Base-by-base conservation (phyloP, 2,329 filamentous ascomycete genomes). In the Onygena corvina region DNA sequence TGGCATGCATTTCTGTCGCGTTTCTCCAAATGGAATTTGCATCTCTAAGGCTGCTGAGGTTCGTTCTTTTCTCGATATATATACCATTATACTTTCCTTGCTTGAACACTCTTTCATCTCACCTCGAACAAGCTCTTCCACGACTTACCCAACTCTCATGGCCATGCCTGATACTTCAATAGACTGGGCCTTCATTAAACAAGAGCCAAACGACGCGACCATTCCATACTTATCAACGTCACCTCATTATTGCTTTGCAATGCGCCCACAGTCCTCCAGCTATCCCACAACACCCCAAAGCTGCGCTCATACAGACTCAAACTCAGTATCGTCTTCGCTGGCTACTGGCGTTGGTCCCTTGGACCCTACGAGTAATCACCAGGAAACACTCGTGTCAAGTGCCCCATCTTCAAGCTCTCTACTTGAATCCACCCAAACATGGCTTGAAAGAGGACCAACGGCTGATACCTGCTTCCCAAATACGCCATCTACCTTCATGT, bases 271-370 rank as follows among this genome's bases (percentile, higher is more conserved):
- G 35, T 47, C 54, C 27, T 50, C 53, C 14, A 30, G 51, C 11
- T 65, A 63, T 50, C 53, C 60, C 2, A 59, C 60, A 14, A 55
- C 47, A 56, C 59, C 46, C 35, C 53, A 45, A 25, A 50, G 36
- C 46, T 50, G 35, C 12, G 11, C 47, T 40, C 35, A 44, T 9
- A 45, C 35, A 14, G 47, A 49, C 9, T 12, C n/a, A 20, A 44
- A 4, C 9, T 45, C 36, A 16, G 14, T 27, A 20, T 20, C 35
- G 14, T 47, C 46, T 21, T 36, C 46, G n/a, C 29, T 12, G 14
- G 18, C 52, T 2, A 44, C 57, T 23, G 63, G 64, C 7, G 50
- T 67, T 21, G 66, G 64, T 1, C 64, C 67, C 20, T 57, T 60
- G 8, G 51, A 58, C 36, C 45, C 56, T 21, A 34, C 53, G 1